Evolutionary conservation across 2,329 filamentous ascomycete genomes (phyloP).

Genomic region (Aureobasidium pullulans): DNA sequence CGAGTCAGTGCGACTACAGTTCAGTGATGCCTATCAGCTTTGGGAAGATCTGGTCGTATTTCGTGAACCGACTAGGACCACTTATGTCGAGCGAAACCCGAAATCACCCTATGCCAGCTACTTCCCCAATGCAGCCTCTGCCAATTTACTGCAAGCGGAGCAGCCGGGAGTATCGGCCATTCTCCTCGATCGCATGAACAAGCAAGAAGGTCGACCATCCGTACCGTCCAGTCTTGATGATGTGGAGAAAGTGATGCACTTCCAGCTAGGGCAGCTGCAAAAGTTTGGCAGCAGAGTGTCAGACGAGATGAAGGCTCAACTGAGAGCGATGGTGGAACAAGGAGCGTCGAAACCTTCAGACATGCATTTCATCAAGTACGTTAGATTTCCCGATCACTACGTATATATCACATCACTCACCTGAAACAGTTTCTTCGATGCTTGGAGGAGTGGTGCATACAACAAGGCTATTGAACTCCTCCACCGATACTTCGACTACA

Average conservation of each 20-base stretch:
- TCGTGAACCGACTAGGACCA: slow-evolving; percentile 62
- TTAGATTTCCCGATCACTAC: not conserved
- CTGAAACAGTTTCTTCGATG: slow-evolving; percentile 68
- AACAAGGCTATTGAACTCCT: slow-evolving; percentile 83
- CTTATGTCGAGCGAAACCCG: slow-evolving; percentile 51
- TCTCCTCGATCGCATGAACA: slow-evolving; percentile 15
- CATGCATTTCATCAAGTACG: slow-evolving; percentile 65
- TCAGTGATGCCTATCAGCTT: slow-evolving; percentile 67
- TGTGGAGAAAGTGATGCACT: slow-evolving; percentile 72
- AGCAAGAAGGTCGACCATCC: slow-evolving; percentile 18
- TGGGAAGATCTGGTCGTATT: slow-evolving; percentile 82
- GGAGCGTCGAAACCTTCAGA: slow-evolving; percentile 64
- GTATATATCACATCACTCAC: not conserved
- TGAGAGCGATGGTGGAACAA: slow-evolving; percentile 58
- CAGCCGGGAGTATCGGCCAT: slow-evolving; percentile 22
- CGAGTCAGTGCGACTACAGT: slow-evolving; percentile 73
- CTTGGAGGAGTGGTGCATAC: slow-evolving; percentile 87
- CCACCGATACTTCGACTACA: slow-evolving; percentile 95
- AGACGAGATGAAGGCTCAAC: slow-evolving; percentile 61
- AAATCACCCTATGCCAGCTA: slow-evolving; percentile 21
- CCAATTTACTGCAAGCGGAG: slow-evolving; percentile 30
- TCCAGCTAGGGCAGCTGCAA: slow-evolving; percentile 83
- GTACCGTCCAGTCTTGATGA: slow-evolving; percentile 64
- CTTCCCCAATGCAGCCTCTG: slow-evolving; percentile 1
- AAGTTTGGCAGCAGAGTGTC: slow-evolving; percentile 74